Evolutionary conservation across 2,329 filamentous ascomycete genomes (phyloP), one percentile per base, ranked within the genome.

Genomic region (Fusarium irregulare): DNA sequence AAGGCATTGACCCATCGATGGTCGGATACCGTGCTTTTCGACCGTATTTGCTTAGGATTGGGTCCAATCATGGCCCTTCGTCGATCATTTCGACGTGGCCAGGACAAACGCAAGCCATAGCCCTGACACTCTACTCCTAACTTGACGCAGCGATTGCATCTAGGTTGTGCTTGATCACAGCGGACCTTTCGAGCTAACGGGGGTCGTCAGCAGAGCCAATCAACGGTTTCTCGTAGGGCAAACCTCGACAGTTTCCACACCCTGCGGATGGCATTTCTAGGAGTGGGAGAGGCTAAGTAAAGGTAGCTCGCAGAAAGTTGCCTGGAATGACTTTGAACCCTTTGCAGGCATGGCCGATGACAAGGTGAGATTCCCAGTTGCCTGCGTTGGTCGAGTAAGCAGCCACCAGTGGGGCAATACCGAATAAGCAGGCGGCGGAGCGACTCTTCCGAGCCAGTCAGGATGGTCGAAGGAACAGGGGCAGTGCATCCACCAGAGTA

Each of bases 161-260:
- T 47, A 0, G 71, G 71, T 3, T 49, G 42, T 1, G 58, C 13
- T 10, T 69, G 66, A 32, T 73, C 71, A 7, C 71, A 73, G 12
- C 58, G 68, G 1, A 73, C 66, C 13, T 73, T 73, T 9, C 71
- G 71, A 1, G 54, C 71, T 73, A 34, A 8, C 9, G 7, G 1
- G 8, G 8, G 6, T 3, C 12, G 23, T 71, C 14, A 72, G 57
- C 20, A 21, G n/a, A 4, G 9, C 18, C 12, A 14, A n/a, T n/a
- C 12, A 7, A 18, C 6, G 7, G 13, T 13, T 12, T 9, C 10
- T 1, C 0, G 4, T n/a, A 13, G 8, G 21, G 10, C 66, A 12
- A 25, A 71, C 70, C 53, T 60, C 58, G 58, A 21, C 70, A 73
- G 2, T 68, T 73, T 13, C 61, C 54, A 41, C 70, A 73, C 4